Base-by-base conservation (phyloP, 108 stramenopile species). In the Craspedostauros australis region DNA sequence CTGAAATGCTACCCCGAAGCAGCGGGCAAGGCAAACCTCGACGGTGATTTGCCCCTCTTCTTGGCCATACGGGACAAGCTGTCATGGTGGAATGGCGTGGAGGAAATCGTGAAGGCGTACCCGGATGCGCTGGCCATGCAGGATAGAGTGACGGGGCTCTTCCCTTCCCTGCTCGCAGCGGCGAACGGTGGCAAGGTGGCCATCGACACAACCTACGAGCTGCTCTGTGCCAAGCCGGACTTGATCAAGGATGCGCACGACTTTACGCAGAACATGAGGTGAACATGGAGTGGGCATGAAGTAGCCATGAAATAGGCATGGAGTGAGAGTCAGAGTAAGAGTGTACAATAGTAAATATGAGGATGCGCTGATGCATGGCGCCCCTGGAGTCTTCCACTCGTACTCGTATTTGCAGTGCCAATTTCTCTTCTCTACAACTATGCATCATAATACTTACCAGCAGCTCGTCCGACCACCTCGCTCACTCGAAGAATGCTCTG, bases 121-220 rank as follows among this genome's bases (percentile, higher is more conserved):
- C 22, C 39, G 19, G 31, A 53, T 28, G 49, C 46, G 18, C 28
- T 77, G 24, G 46, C 27, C 24, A 42, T 30, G 1, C 18, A 9
- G 21, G 76, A 77, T 50, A 6, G 14, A 0, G 23, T 53, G 26
- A 73, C 72, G 22, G 43, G 55, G 2, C 57, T 73, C 4, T 66
- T 50, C 27, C 77, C 77, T 2, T 73, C 74, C 33, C 44, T 59
- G 12, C 18, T 71, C 25, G 67, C 64, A 3, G 72, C 77, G 12
- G 51, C 64, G 9, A 18, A 65, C 26, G 71, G 50, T 37, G 71
- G 71, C 22, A 38, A 46, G 26, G 64, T 58, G 1, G 59, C 75
- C 7, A 19, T 76, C 7, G 39, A 70, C 14, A 66, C 54, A 1
- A 66, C 68, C 3, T 76, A 45, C 22, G 19, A 57, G 20, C 45